Evolutionary conservation across 78 protist species (phyloP).

Genomic region (slime mould (Dictyostelium discoideum)): dicty_2.7 NC_007088.5:1667001-1667500

Average conservation of each 20-base stretch:
- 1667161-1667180: background rate
- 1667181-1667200: conserved; percentile 23
- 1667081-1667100: background rate
- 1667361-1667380: conserved; percentile 49
- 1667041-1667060: conserved; percentile 11
- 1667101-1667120: conserved; percentile 8
- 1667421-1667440: background rate
- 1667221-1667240: conserved; percentile 13
- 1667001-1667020: conserved; percentile 15
- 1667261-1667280: background rate
- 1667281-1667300: conserved; percentile 21
- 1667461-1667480: conserved; percentile 54
- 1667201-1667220: conserved; percentile 11
- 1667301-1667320: conserved; percentile 18
- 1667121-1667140: conserved; percentile 10
- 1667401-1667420: conserved; percentile 50
- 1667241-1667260: conserved; percentile 40
- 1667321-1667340: conserved; percentile 43
- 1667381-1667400: conserved; percentile 37
- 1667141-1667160: conserved; percentile 8
- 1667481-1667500: conserved; percentile 24
- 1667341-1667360: conserved; percentile 50
- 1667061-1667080: conserved; percentile 31
- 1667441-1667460: conserved; percentile 28
- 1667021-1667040: background rate